These are phyloP conservation scores for Xylaria curta DNA, from an alignment of 495 filamentous ascomycete species.

Conservation along the genomic window DNA sequence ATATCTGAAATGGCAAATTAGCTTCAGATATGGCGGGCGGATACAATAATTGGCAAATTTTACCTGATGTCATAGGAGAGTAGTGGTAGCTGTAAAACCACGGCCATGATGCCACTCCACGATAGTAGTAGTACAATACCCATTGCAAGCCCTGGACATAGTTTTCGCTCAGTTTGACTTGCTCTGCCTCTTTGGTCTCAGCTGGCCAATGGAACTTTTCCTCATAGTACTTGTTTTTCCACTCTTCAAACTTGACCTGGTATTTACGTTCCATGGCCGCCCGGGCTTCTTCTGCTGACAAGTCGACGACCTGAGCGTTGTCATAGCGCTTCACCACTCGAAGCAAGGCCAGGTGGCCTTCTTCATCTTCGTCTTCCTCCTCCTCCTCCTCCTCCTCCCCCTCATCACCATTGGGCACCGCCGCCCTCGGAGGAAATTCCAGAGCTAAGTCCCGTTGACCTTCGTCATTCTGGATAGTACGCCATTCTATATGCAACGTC, in stretches of 20 bases:
- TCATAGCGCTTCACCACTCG: slow-evolving; percentile 90
- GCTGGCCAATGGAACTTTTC: slow-evolving; percentile 91
- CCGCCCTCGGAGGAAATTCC: slow-evolving; percentile 65
- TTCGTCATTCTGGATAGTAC: slow-evolving; percentile 76
- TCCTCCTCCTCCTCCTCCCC: slow-evolving; percentile 80
- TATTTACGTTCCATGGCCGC: slow-evolving; percentile 80
- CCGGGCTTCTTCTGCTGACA: slow-evolving; percentile 78
- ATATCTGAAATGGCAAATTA: slow-evolving; percentile 65
- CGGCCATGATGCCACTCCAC: slow-evolving; percentile 95
- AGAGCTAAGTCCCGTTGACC: slow-evolving; percentile 82
- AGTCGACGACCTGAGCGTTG: slow-evolving; percentile 82
- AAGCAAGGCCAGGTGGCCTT: slow-evolving; percentile 79
- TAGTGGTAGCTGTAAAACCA: slow-evolving; percentile 99
- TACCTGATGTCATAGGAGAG: slow-evolving; percentile 92
- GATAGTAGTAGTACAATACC: slow-evolving; percentile 98
- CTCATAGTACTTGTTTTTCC: slow-evolving; percentile 92
- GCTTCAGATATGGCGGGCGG: not conserved
- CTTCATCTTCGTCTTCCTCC: slow-evolving; percentile 84
- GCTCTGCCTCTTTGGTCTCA: slow-evolving; percentile 75
- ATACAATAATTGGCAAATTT: slow-evolving; percentile 4
- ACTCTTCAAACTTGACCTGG: slow-evolving; percentile 81
- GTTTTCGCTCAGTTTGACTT: slow-evolving; percentile 87
- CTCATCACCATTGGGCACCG: slow-evolving; percentile 57
- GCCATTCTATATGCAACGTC: slow-evolving; percentile 80
- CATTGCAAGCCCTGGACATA: slow-evolving; percentile 98